These are phyloP conservation scores for Fraxinus ornus DNA, from an alignment of 305 asterid genomes.

Conservation along the genomic window DNA sequence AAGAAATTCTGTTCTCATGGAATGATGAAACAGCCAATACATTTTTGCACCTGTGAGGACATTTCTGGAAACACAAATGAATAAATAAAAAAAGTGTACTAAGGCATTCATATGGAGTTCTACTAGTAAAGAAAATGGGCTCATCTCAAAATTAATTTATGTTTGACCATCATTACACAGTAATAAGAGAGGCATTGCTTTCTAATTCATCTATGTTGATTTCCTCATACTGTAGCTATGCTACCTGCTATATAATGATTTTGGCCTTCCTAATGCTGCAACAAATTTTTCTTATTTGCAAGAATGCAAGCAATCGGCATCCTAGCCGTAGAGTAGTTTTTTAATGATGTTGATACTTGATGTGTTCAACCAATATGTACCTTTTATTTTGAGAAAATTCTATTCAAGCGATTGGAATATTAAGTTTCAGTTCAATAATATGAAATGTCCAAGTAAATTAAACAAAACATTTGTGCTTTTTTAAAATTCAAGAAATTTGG, in stretches of 20 bases:
- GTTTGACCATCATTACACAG: not conserved
- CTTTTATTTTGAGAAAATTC: not conserved
- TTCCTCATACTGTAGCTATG: not conserved
- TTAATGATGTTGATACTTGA: not conserved
- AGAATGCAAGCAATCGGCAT: not conserved
- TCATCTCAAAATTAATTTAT: not conserved
- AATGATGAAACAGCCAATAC: not conserved
- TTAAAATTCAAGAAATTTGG: not conserved
- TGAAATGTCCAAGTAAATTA: not conserved
- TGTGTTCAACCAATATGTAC: not conserved
- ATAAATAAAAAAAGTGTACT: not conserved
- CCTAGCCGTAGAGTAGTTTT: not conserved
- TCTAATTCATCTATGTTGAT: not conserved
- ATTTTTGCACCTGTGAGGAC: not conserved
- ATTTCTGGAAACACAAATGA: not conserved
- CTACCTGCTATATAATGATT: not conserved
- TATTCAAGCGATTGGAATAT: not conserved
- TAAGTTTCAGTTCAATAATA: not conserved
- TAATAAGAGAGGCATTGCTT: not conserved
- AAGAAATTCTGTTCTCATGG: not conserved
- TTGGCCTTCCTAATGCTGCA: not conserved
- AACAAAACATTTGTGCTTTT: not conserved
- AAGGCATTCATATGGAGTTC: not conserved
- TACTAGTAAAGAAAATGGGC: not conserved
- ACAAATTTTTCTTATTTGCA: not conserved